These are phyloP conservation scores for Acer negundo DNA, from an alignment of 345 rosid genomes.

Conservation along the genomic window DNA sequence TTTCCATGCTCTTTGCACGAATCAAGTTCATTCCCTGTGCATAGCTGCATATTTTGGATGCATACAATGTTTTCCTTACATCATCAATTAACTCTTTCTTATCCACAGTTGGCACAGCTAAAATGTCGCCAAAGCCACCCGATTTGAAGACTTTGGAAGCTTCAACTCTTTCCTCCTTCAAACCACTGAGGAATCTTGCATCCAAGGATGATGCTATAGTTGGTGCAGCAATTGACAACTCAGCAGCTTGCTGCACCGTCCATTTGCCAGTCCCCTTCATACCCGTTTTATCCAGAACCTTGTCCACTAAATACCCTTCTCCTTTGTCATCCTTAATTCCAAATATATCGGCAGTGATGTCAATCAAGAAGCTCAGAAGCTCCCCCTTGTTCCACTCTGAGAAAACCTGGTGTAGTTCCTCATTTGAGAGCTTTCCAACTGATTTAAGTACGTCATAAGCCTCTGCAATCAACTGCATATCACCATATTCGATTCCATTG, in stretches of 20 bases:
- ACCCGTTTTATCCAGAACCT: slow-evolving; percentile 49
- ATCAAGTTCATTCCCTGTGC: slow-evolving; percentile 28
- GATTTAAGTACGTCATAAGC: slow-evolving; percentile 47
- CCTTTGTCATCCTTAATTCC: slow-evolving; percentile 39
- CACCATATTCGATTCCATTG: slow-evolving; percentile 52
- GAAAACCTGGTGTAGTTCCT: slow-evolving; percentile 38
- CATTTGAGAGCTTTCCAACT: slow-evolving; percentile 40
- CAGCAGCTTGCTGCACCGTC: slow-evolving; percentile 54
- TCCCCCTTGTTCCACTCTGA: slow-evolving; percentile 45
- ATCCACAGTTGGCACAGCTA: slow-evolving; percentile 27
- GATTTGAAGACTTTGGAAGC: slow-evolving; percentile 36
- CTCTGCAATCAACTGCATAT: slow-evolving; percentile 50
- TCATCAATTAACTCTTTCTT: slow-evolving; percentile 26
- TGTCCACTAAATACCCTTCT: slow-evolving; percentile 46
- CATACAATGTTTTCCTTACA: slow-evolving; percentile 24
- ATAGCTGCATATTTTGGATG: slow-evolving; percentile 30
- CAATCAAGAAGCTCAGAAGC: slow-evolving; percentile 44
- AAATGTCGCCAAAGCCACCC: slow-evolving; percentile 29
- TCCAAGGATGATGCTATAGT: slow-evolving; percentile 51
- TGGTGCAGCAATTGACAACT: slow-evolving; percentile 48
- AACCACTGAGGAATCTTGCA: slow-evolving; percentile 45
- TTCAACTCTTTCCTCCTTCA: slow-evolving; percentile 42
- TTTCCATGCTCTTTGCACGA: slow-evolving; percentile 22
- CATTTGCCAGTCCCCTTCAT: slow-evolving; percentile 54
- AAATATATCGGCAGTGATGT: slow-evolving; percentile 46